Percentiles rank a stretch among this genome's conserved stretches.
Conservation (phyloP, 2,329 filamentous ascomycete genomes). For the Huntiella abstrusa region DNA sequence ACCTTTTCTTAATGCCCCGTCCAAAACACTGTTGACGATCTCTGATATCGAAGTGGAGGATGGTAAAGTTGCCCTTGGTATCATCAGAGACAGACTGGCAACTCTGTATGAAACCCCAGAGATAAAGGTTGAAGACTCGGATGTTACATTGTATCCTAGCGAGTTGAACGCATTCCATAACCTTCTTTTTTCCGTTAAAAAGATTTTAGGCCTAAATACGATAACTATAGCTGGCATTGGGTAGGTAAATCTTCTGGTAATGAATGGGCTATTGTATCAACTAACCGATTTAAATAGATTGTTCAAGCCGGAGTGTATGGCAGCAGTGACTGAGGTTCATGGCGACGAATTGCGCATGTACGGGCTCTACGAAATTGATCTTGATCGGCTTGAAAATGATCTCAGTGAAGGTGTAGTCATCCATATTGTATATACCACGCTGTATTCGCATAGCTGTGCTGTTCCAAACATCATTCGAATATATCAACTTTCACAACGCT, state of each 20-base stretch:
- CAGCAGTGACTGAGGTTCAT: too few species aligned
- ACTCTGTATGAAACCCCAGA: neutral
- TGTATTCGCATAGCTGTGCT: conserved; percentile 20
- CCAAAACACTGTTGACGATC: neutral
- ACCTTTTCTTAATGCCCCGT: neutral
- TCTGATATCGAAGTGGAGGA: conserved; percentile 1
- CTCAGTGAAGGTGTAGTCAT: conserved; percentile 23
- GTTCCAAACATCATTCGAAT: conserved; percentile 19
- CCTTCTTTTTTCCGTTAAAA: conserved; percentile 9
- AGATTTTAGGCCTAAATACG: neutral
- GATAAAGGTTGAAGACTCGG: conserved; percentile 13
- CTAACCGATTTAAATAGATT: too few species aligned
- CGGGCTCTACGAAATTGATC: conserved; percentile 20
- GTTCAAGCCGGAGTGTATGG: too few species aligned
- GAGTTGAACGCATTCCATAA: conserved; percentile 35
- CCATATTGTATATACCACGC: conserved; percentile 30
- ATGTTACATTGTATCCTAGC: conserved; percentile 34
- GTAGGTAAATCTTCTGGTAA: neutral
- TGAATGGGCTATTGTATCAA: too few species aligned
- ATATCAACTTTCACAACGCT: conserved; percentile 22
- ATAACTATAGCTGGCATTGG: neutral
- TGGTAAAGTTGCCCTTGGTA: neutral
- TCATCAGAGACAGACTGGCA: conserved; percentile 2
- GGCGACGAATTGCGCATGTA: conserved; percentile 28
- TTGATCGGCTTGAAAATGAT: conserved; percentile 27